Evolutionary conservation across 768 basidiomycete genomes (phyloP).

Genomic region (Boletus subparvulus): DNA sequence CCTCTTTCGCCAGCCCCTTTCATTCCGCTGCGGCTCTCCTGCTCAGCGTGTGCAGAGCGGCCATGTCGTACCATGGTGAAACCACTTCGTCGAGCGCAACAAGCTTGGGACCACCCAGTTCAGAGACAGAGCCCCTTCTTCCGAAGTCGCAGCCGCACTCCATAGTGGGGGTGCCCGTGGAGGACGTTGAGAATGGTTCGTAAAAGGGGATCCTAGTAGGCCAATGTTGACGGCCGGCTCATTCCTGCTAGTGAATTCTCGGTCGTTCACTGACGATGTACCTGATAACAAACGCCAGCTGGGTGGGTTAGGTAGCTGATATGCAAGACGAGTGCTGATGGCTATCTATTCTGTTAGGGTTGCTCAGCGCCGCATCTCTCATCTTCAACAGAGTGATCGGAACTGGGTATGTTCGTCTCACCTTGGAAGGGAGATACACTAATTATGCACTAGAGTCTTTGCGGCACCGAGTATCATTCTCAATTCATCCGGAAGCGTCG

Average conservation of each 20-base stretch:
- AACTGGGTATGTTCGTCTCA: slow-evolving; percentile 49
- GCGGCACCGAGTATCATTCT: slow-evolving; percentile 69
- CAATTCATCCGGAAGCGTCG: slow-evolving; percentile 66
- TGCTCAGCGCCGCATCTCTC: slow-evolving; percentile 56
- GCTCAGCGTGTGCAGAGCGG: neutral
- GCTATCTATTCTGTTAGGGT: slow-evolving; percentile 5
- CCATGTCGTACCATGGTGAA: slow-evolving; percentile 1
- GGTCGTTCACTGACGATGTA: slow-evolving; percentile 40
- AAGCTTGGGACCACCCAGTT: neutral
- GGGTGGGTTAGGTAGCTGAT: slow-evolving; percentile 36
- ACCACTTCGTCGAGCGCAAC: neutral
- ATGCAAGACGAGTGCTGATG: neutral
- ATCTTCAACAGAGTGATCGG: slow-evolving; percentile 79
- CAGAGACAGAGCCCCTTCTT: slow-evolving; percentile 26
- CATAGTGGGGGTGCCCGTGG: neutral
- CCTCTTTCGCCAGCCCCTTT: neutral
- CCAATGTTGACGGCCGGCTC: neutral
- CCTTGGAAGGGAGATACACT: neutral
- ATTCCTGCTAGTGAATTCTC: slow-evolving; percentile 3
- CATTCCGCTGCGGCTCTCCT: neutral
- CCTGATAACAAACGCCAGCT: slow-evolving; percentile 50
- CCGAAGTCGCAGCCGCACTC: neutral
- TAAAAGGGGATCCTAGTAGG: neutral
- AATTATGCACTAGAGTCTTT: slow-evolving; percentile 51
- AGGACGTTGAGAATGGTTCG: slow-evolving; percentile 18